Conservation (phyloP, 768 basidiomycete species). For the Lentinula edodes region DNA sequence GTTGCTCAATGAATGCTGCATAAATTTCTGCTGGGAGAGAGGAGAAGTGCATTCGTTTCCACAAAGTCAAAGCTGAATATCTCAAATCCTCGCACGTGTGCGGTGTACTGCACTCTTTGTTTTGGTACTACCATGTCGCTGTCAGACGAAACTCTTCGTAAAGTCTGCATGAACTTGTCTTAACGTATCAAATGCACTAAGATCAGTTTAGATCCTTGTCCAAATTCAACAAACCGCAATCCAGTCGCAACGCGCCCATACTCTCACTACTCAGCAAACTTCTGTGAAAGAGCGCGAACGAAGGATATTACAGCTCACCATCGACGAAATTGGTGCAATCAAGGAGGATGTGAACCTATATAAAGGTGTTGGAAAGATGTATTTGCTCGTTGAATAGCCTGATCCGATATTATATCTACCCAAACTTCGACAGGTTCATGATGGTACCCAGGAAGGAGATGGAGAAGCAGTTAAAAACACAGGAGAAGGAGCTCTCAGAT, state of each 20-base stretch:
- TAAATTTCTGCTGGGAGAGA: constrained; percentile 2
- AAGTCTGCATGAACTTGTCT: constrained; percentile 35
- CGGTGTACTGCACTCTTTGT: background rate
- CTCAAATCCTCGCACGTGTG: background rate
- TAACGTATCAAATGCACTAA: constrained; percentile 11
- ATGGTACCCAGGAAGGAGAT: constrained; percentile 75
- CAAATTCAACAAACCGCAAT: constrained; percentile 92
- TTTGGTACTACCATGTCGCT: constrained; percentile 37
- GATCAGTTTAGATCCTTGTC: constrained; percentile 64
- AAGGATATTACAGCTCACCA: constrained; percentile 84
- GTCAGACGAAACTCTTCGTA: constrained; percentile 78
- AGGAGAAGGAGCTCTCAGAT: constrained; percentile 81
- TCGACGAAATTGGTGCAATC: constrained; percentile 71
- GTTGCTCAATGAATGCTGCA: background rate
- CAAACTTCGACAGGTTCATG: constrained; percentile 67
- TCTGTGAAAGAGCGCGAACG: constrained; percentile 82
- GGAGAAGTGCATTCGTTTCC: background rate
- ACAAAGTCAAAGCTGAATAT: background rate
- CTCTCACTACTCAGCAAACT: constrained; percentile 69
- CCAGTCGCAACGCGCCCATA: constrained; percentile 76
- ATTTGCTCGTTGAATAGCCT: background rate
- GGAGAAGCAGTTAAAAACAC: constrained; percentile 65
- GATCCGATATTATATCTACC: background rate
- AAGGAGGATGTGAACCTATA: constrained; percentile 77
- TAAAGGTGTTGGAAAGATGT: constrained; percentile 97